Percentiles rank a stretch among this genome's conserved stretches.
phyloP scores from a whole-genome alignment of 352 stramenopile genomes.

The Pythium scleroteichum region DNA sequence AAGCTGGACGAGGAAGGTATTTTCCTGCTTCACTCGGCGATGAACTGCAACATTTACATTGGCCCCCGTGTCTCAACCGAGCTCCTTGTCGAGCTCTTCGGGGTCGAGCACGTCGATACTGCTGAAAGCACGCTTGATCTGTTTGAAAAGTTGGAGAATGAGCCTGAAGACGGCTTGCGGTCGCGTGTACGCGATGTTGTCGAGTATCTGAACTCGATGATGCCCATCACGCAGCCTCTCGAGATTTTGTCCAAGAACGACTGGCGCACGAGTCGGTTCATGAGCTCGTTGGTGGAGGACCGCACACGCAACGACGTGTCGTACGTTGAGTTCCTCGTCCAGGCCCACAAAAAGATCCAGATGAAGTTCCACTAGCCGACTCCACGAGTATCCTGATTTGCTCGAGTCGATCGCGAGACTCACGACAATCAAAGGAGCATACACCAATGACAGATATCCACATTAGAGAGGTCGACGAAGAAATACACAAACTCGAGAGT shows the following conservation, averaged over 20 bases:
- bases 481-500: background rate
- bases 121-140: constrained; percentile 67
- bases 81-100: constrained; percentile 83
- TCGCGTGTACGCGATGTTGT: constrained; percentile 70
- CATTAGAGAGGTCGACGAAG: background rate
- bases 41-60: constrained; percentile 90
- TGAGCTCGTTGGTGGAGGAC: constrained; percentile 87
- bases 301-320: constrained; percentile 84
- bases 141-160: constrained; percentile 65
- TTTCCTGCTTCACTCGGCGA: constrained; percentile 87
- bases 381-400: no score
- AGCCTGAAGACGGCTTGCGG: constrained; percentile 53
- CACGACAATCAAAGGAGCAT: no score
- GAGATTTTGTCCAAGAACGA: constrained; percentile 87
- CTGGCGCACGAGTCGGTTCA: constrained; percentile 82
- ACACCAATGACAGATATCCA: background rate
- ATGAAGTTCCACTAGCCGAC: constrained; percentile 84
- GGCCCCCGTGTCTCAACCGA: constrained; percentile 65
- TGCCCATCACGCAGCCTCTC: constrained; percentile 79
- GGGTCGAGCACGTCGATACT: constrained; percentile 77
- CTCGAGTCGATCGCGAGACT: no score
- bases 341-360: constrained; percentile 92
- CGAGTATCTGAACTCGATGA: constrained; percentile 80
- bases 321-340: constrained; percentile 90
- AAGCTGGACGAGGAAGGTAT: constrained; percentile 85